Conservation (phyloP, 768 basidiomycete genomes). For the Boletus coccyginus region DNA sequence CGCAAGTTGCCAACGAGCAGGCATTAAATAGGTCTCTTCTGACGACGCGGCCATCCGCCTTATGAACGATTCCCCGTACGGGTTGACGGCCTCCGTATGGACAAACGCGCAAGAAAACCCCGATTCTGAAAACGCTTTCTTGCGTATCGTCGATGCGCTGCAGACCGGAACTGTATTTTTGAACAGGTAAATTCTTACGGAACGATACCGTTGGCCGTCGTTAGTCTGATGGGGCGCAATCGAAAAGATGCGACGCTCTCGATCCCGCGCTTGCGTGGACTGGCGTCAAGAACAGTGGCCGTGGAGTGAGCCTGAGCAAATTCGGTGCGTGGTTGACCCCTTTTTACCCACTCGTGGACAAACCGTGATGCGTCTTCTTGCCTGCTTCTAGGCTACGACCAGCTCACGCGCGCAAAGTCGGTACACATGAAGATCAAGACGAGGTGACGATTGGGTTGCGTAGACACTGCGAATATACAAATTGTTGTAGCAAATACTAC, state of each 20-base stretch:
- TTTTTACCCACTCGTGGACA: neutral
- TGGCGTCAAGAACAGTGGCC: slow-evolving; percentile 89
- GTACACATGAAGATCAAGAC: slow-evolving; percentile 83
- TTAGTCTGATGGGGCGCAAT: neutral
- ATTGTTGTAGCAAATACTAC: neutral
- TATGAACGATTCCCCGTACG: slow-evolving; percentile 97
- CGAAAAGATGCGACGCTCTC: slow-evolving; percentile 72
- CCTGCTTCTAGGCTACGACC: slow-evolving; percentile 67
- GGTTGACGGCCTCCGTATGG: slow-evolving; percentile 94
- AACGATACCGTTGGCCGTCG: neutral
- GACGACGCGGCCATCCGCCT: slow-evolving; percentile 87
- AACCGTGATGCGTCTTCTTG: neutral
- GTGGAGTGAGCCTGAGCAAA: slow-evolving; percentile 86
- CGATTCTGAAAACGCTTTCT: slow-evolving; percentile 67
- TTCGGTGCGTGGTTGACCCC: slow-evolving; percentile 61
- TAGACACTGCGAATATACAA: neutral
- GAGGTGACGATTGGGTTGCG: neutral
- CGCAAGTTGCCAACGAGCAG: neutral
- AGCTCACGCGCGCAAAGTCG: slow-evolving; percentile 76
- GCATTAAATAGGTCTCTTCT: slow-evolving; percentile 53
- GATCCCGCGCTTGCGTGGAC: slow-evolving; percentile 96
- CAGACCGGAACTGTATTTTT: slow-evolving; percentile 92
- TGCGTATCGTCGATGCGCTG: slow-evolving; percentile 59
- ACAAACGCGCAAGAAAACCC: slow-evolving; percentile 63
- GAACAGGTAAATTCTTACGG: slow-evolving; percentile 56